These are phyloP conservation scores for Pyricularia sp. DNA, from an alignment of 2,329 filamentous ascomycete species.

Conservation along the genomic window DNA sequence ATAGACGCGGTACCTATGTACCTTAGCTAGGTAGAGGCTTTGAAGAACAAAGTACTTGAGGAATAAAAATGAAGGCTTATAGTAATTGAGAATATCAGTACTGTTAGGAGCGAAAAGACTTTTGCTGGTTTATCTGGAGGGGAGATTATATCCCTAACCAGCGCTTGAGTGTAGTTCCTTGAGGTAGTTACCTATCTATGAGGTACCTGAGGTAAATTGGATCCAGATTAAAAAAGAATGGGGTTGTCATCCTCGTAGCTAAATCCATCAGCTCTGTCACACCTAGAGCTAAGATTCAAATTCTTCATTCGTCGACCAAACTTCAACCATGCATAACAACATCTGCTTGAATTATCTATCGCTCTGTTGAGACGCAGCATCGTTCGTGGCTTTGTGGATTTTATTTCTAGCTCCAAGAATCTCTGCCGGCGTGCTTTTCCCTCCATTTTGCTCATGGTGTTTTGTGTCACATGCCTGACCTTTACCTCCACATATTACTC, in stretches of 20 bases:
- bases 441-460: neutral
- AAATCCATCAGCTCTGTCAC: neutral
- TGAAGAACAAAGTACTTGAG: too few relatives aligned
- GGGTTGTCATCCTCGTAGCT: neutral
- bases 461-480: too few relatives aligned
- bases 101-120: neutral
- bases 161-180: too few relatives aligned
- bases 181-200: neutral
- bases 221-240: neutral
- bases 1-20: too few relatives aligned
- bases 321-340: neutral
- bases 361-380: neutral
- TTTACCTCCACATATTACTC: too few relatives aligned
- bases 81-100: neutral
- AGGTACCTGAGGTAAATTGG: neutral
- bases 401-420: neutral
- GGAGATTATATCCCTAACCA: too few relatives aligned
- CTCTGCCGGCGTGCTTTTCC: neutral
- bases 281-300: too few relatives aligned
- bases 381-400: neutral
- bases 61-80: neutral
- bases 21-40: too few relatives aligned
- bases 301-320: neutral
- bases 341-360: neutral
- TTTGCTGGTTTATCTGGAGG: neutral